Percentiles rank a stretch among this genome's conserved stretches.
phyloP scores from a whole-genome alignment of 805 yeast species.

The Scheffersomyces amazonensis region DNA sequence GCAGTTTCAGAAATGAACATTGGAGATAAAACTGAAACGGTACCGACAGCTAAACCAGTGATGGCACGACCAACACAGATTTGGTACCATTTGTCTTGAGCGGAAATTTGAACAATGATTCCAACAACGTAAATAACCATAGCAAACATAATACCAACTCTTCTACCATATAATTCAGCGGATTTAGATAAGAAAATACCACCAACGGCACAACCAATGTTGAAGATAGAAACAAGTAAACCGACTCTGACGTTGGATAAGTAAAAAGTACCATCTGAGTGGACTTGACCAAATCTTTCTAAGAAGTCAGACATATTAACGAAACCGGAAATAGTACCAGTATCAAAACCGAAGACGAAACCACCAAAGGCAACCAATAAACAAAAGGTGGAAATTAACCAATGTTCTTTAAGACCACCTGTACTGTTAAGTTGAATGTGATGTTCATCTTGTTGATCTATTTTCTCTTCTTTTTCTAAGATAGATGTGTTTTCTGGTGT shows the following conservation, averaged over 20 bases:
- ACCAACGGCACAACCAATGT: conserved; percentile 73
- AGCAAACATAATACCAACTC: conserved; percentile 50
- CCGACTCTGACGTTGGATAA: conserved; percentile 51
- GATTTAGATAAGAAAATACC: conserved; percentile 56
- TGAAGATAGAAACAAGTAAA: conserved; percentile 54
- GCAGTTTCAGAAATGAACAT: conserved; percentile 66
- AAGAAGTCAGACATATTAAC: conserved; percentile 60
- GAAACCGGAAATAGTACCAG: conserved; percentile 75
- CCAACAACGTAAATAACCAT: conserved; percentile 61
- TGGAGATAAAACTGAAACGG: conserved; percentile 66
- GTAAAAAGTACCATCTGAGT: conserved; percentile 36
- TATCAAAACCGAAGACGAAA: conserved; percentile 75
- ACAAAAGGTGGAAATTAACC: conserved; percentile 40
- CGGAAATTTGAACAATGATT: conserved; percentile 56
- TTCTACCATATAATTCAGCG: conserved; percentile 63
- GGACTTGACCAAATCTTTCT: conserved; percentile 47
- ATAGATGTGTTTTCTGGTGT: conserved; percentile 30
- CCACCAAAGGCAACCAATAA: conserved; percentile 72
- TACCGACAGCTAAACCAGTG: conserved; percentile 73
- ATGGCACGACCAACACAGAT: conserved; percentile 60
- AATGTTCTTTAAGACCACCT: conserved; percentile 24
- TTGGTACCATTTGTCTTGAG: conserved; percentile 58
- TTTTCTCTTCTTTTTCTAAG: conserved; percentile 19
- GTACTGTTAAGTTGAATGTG: conserved; percentile 17
- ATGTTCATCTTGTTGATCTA: conserved; percentile 4